Base-by-base conservation (phyloP, 2,329 filamentous ascomycete genomes). In the Pseudogymnoascus sp. region DNA sequence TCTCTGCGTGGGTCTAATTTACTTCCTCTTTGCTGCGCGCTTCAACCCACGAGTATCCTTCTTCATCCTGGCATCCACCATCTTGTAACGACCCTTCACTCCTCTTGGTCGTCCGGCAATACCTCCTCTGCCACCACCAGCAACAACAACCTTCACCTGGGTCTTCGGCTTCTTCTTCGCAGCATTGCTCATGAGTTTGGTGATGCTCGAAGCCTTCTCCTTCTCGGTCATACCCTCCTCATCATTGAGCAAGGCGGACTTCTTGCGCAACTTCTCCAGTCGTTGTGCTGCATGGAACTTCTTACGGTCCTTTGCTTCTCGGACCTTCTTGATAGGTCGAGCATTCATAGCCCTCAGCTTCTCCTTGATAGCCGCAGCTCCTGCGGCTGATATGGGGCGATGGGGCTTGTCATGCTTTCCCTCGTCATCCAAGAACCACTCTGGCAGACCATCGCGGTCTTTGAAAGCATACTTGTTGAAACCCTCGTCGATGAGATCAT, bases 391-490 rank as follows among this genome's bases (percentile, higher is more conserved):
- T 71, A 96, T 93, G n/a, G 95, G 96, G 64, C 91, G 89, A 67
- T 95, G 87, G 1, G 84, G 84, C 74, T 88, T 91, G 76, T 93
- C 91, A 77, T 99, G 93, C 70, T 83, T 86, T 69, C 77, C 75
- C 76, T 99, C 95, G 72, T 99, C 95, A 72, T 99, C 95, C 15
- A 97, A 78, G 80, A 99, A 99, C 96, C 96, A 99, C 61, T 97
- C 93, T 0, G 95, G 95, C 1, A 99, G 83, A 2, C 93, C 93
- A 68, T 97, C 93, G 4, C 86, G 83, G 73, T 97, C 93, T 61
- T 93, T 91, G 79, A 96, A 93, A 2, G 92, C 85, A 74, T 89
- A 90, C 75, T 91, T 95, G 80, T 96, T 97, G 83, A 95, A 99
- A 42, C 87, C 88, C 66, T 97, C 93, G 72, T 99, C 96, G 53